Conservation (phyloP, 441 rosid genomes). For the Erodium chrysanthum region DNA sequence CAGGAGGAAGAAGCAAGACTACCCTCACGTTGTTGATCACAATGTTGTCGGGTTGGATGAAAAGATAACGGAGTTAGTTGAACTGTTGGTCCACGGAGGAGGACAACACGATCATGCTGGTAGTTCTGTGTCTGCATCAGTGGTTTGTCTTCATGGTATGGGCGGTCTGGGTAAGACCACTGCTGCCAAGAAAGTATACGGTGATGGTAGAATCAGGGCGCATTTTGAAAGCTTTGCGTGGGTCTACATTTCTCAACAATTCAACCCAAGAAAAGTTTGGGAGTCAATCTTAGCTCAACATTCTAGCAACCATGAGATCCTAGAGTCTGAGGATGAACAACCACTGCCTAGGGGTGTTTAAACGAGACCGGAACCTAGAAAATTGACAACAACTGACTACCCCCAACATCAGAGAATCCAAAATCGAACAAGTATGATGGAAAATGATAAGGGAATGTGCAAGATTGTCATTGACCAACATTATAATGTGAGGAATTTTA, state of each 20-base stretch:
- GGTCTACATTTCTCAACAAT: constrained; percentile 30
- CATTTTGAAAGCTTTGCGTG: constrained; percentile 28
- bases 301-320: constrained; percentile 16
- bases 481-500: not conserved
- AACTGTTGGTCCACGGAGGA: too few relatives aligned
- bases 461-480: not conserved
- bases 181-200: constrained; percentile 26
- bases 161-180: constrained; percentile 39
- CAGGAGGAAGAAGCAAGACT: not conserved
- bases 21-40: constrained; percentile 19
- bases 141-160: constrained; percentile 28
- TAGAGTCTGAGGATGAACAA: too few relatives aligned
- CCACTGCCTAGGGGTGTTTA: too few relatives aligned
- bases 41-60: constrained; percentile 20
- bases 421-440: not conserved
- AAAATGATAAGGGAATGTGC: too few relatives aligned
- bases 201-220: constrained; percentile 20
- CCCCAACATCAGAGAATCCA: too few relatives aligned
- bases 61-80: constrained; percentile 8
- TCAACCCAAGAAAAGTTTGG: constrained; percentile 24
- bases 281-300: constrained; percentile 22
- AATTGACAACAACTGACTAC: too few relatives aligned
- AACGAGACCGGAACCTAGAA: too few relatives aligned
- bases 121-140: too few relatives aligned
- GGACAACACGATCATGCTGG: too few relatives aligned